A percentile compares a stretch with the other conserved stretches of the same genome.
Evolutionary conservation across 768 basidiomycete genomes (phyloP).

Genomic region (Phlebiopsis flavidoalba): DNA sequence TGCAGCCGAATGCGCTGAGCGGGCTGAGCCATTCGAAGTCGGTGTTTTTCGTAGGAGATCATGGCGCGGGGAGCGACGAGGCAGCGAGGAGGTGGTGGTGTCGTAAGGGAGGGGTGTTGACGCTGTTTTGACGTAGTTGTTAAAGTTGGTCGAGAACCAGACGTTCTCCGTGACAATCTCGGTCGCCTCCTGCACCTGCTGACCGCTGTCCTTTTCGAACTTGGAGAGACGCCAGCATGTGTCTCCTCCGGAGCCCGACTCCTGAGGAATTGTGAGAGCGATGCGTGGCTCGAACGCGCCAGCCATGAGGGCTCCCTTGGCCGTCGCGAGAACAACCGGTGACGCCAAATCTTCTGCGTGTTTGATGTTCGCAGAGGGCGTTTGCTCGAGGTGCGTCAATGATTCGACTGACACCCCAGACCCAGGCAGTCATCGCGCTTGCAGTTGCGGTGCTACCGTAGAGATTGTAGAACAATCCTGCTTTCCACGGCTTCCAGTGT

Average conservation of each 20-base stretch:
- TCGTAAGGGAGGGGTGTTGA: conserved; percentile 46
- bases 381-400: conserved; percentile 53
- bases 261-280: conserved; percentile 55
- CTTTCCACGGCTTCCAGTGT: conserved; percentile 40
- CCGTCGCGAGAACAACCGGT: conserved; percentile 59
- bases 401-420: conserved; percentile 55
- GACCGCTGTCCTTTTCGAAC: conserved; percentile 38
- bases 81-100: conserved; percentile 52
- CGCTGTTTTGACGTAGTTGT: conserved; percentile 38
- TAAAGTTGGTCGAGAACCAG: conserved; percentile 51
- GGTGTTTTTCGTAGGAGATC: conserved; percentile 50
- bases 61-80: conserved; percentile 52
- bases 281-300: conserved; percentile 57
- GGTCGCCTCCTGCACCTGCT: conserved; percentile 45
- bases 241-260: conserved; percentile 55
- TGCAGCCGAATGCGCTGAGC: conserved; percentile 43
- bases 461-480: conserved; percentile 56
- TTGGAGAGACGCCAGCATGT: conserved; percentile 57
- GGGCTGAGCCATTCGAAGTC: conserved; percentile 53
- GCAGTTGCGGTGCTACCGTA: conserved; percentile 44
- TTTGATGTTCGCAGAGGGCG: conserved; percentile 43
- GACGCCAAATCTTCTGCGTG: conserved; percentile 40
- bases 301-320: conserved; percentile 53
- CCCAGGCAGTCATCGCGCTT: conserved; percentile 57
- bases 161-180: conserved; percentile 60